Conservation (phyloP, 176 grass and related monocot species). For the Thinopyrum elongatum region DNA sequence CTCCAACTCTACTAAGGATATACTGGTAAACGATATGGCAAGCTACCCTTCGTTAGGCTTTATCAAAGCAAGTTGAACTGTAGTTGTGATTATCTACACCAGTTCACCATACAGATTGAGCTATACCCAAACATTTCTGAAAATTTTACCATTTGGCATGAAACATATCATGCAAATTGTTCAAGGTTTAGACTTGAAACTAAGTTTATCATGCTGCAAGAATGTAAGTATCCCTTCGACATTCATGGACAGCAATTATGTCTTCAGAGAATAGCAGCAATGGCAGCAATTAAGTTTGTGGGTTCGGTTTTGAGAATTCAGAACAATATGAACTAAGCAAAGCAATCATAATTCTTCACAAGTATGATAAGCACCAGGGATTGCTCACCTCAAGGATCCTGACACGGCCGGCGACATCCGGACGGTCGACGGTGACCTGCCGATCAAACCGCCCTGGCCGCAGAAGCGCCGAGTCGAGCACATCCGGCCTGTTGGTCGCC, state of each 20-base stretch:
- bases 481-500: slow-evolving; percentile 83
- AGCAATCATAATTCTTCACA: background rate
- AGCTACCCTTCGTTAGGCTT: background rate
- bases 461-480: slow-evolving; percentile 65
- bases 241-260: background rate
- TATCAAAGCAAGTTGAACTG: background rate
- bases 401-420: slow-evolving; percentile 84
- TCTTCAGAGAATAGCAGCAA: background rate
- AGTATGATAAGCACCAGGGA: background rate
- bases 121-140: background rate
- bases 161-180: background rate
- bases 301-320: background rate
- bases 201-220: background rate
- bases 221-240: background rate
- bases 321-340: background rate
- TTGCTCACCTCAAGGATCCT: slow-evolving; percentile 74
- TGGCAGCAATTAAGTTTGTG: background rate
- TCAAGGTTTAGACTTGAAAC: background rate
- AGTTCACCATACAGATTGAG: background rate
- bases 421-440: slow-evolving; percentile 91
- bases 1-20: no score
- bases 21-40: background rate
- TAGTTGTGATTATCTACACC: background rate
- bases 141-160: background rate
- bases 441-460: slow-evolving; percentile 87